phyloP scores from a whole-genome alignment of 176 grass and related monocot species.

The Puya raimondii region DNA sequence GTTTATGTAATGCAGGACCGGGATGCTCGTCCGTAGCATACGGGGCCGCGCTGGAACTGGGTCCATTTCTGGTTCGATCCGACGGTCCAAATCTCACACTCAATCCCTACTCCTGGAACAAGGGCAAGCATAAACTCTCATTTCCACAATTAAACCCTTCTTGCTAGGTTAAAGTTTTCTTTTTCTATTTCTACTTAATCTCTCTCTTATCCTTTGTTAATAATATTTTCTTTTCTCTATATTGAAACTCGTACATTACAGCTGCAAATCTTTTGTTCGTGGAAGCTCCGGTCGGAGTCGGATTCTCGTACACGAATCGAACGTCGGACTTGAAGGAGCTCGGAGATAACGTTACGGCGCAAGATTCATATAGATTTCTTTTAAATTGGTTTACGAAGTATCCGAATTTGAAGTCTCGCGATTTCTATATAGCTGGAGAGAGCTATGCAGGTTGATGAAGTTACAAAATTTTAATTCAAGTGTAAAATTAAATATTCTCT shows the following conservation, averaged over 20 bases:
- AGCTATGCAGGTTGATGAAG: conserved; percentile 64
- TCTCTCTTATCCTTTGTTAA: background rate
- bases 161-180: background rate
- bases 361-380: conserved; percentile 67
- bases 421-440: conserved; percentile 85
- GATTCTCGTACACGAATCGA: conserved; percentile 85
- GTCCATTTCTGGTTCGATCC: conserved; percentile 60
- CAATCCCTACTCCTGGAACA: conserved; percentile 90
- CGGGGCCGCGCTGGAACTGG: conserved; percentile 83
- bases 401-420: conserved; percentile 65
- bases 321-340: conserved; percentile 55
- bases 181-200: background rate
- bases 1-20: conserved; percentile 35
- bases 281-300: conserved; percentile 78
- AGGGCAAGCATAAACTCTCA: conserved; percentile 33
- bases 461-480: background rate
- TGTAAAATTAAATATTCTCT: background rate
- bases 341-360: conserved; percentile 63
- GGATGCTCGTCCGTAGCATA: conserved; percentile 85
- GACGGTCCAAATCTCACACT: conserved; percentile 47
- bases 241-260: conserved; percentile 9
- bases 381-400: conserved; percentile 67
- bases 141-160: background rate
- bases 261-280: conserved; percentile 89
- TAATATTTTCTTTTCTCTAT: background rate